Base-by-base conservation (phyloP, 768 basidiomycete genomes). In the Kwoniella bestiolae region DNA sequence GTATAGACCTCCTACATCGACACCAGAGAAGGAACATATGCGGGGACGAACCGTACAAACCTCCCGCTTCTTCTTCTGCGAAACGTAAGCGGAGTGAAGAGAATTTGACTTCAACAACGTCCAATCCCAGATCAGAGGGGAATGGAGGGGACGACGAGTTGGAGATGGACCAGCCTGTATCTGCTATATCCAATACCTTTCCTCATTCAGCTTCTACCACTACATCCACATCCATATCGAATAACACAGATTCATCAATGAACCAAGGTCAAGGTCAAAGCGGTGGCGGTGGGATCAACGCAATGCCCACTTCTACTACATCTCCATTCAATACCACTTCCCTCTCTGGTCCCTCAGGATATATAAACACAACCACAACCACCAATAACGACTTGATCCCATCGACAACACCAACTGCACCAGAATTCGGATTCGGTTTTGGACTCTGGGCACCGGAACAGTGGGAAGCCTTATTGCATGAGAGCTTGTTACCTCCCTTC, bases 21-120 rank as follows among this genome's bases (percentile, higher is more conserved):
- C 75, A 77, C 51, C 69, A 74, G 46, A 67, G 63, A 35, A 61
- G 75, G 11, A 69, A 73, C 21, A 61, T 77, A 16, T 77, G 75
- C 46, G 46, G 51, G 11, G 63, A 60, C 26, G 63, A 58, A 9
- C 45, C 57, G 2, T 38, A 61, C 12, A 23, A 26, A 41, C 41
- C 23, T 18, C 31, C 32, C 18, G 50, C 46, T n/a, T n/a, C 47
- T 18, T 21, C 32, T 8, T 45, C 46, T n/a, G 21, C 47, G 12
- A 60, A 64, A 41, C 61, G 55, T 8, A 64, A 50, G 25, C 61
- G 60, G 35, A 60, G 55, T 7, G 21, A 32, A 8, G 51, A 59
- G 14, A 51, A 50, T 51, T 21, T 7, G 14, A 23, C 28, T 34
- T 34, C n/a, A 16, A 26, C 14, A n/a, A 55, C 18, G 38, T 41